A percentile compares a stretch with the other conserved stretches of the same genome.
Conservation (phyloP, 2,329 filamentous ascomycete species). For the Claviceps maximensis region DNA sequence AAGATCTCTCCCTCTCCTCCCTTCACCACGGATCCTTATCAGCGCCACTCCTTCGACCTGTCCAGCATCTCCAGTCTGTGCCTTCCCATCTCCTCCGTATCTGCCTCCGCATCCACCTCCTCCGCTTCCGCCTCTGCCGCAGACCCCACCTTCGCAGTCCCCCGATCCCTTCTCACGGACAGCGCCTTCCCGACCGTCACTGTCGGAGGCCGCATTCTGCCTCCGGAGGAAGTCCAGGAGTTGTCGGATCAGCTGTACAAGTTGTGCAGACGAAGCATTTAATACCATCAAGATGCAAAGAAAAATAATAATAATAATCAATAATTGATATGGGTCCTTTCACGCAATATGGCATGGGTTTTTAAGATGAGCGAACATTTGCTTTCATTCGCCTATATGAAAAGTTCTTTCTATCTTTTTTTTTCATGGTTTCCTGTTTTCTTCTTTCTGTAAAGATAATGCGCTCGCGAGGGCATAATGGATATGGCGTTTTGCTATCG, state of each 20-base stretch:
- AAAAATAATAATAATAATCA: background rate
- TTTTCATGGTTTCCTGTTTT: too few species aligned
- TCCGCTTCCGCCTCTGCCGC: background rate
- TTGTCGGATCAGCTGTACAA: conserved; percentile 3
- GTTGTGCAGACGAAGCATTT: background rate
- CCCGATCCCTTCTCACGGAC: background rate
- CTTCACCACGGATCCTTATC: background rate
- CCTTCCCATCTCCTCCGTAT: background rate
- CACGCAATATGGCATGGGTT: too few species aligned
- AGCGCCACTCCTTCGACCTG: background rate
- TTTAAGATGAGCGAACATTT: background rate
- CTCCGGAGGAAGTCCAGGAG: conserved; percentile 1
- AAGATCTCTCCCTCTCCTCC: conserved; percentile 2
- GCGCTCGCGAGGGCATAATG: too few species aligned
- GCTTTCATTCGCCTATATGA: background rate
- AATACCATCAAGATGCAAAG: background rate
- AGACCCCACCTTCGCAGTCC: background rate
- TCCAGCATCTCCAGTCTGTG: conserved; percentile 3
- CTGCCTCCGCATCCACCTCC: background rate
- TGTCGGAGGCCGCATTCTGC: background rate
- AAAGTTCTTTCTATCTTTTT: too few species aligned
- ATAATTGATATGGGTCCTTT: too few species aligned
- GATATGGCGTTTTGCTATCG: too few species aligned
- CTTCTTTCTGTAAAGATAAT: too few species aligned
- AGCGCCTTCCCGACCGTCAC: background rate